Evolutionary conservation across 1,284 basidiomycete species (phyloP), one percentile per base, ranked within the genome.

Genomic region (Xerocomus nothofagi): DNA sequence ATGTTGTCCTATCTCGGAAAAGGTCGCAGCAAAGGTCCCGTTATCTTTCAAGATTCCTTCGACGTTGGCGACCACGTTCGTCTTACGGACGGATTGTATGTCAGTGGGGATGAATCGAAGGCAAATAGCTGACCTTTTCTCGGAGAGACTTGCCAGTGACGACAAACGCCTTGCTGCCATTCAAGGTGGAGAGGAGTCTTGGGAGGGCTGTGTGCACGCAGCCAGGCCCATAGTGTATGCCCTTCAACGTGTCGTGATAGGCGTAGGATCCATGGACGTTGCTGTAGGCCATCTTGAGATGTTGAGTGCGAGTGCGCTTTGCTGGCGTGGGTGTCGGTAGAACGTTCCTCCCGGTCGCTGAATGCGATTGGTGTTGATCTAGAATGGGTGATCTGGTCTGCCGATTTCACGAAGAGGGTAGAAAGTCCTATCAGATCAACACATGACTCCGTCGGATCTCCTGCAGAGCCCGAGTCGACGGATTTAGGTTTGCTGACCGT

Each of bases 1-100:
- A 60, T 91, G 88, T 65, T 92, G 77, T 9, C 86, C 86, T 53
- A 92, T 90, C 57, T 86, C 82, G 53, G 74, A 80, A 69, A 88
- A 91, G 5, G 85, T 89, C 21, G 74, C 78, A 41, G 80, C 83
- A 61, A 80, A 83, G 14, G 80, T 80, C 51, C 75, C 66, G 53
- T 71, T 71, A 40, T 79, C 76, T 50, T 74, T 77, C 42, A 89
- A 69, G 44, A 87, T 72, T 17, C 56, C 66, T 65, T 86, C 81
- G 6, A 89, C 73, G 44, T 69, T 74, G 57, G 72, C 71, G n/a
- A 88, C 77, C 11, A 86, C 74, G 56, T 84, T 78, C 1, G 85
- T 87, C 86, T 88, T 49, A 8, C 10, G 26, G 36, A 45, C 9
- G 34, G 30, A 44, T n/a, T 12, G 34, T 39, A n/a, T 8, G 50